A percentile compares a stretch with the other conserved stretches of the same genome.
Evolutionary conservation across 2,329 filamentous ascomycete genomes (phyloP).

Genomic region (Ophiostoma himal-ulmi): DNA sequence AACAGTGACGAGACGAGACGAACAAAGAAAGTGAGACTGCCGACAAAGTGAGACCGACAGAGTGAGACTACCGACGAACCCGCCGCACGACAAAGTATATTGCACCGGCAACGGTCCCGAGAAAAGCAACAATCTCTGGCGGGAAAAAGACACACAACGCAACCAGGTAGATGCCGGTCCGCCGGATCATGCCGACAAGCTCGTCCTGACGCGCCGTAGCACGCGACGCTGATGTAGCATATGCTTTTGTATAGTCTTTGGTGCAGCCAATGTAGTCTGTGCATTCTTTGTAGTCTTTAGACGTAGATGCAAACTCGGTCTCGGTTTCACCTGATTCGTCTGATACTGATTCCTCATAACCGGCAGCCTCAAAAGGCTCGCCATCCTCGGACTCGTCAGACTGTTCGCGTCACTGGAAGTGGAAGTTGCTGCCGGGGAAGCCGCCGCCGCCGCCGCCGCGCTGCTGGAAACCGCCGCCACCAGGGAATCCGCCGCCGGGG

Average conservation of each 20-base stretch:
- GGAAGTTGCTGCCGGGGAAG: slow-evolving; percentile 35
- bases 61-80: slow-evolving; percentile 20
- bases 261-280: not conserved
- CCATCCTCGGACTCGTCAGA: slow-evolving; percentile 33
- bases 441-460: slow-evolving; percentile 30
- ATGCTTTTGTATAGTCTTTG: not conserved
- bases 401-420: slow-evolving; percentile 44
- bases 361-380: slow-evolving; percentile 25
- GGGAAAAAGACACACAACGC: slow-evolving; percentile 46
- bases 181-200: slow-evolving; percentile 40
- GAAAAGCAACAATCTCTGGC: slow-evolving; percentile 36
- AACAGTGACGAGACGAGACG: not conserved
- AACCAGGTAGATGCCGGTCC: slow-evolving; percentile 39
- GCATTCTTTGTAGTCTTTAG: too few relatives aligned
- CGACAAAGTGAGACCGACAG: too few relatives aligned
- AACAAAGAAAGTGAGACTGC: not conserved
- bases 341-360: too few relatives aligned
- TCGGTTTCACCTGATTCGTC: not conserved
- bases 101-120: slow-evolving; percentile 34
- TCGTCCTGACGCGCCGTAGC: slow-evolving; percentile 33
- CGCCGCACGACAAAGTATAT: slow-evolving; percentile 37
- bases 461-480: slow-evolving; percentile 23
- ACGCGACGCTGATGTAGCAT: slow-evolving; percentile 1
- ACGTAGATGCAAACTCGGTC: not conserved
- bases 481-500: slow-evolving; percentile 29